Evolutionary conservation across 768 basidiomycete species (phyloP), one percentile per base, ranked within the genome.

Genomic region (Terana coerulea): DNA sequence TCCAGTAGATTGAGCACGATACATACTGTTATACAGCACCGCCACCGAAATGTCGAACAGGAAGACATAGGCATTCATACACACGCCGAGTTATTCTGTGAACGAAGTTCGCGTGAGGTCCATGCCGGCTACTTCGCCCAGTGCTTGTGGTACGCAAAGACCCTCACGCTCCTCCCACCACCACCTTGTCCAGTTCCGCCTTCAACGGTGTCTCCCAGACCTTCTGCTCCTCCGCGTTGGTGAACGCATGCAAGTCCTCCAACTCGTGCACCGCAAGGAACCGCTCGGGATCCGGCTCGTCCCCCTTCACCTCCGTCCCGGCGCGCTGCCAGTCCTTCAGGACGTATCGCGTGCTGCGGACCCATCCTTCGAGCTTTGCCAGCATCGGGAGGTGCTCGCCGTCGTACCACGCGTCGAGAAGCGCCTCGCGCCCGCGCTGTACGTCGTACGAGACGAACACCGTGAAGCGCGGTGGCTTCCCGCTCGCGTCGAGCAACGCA

Each of bases 241-340:
- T 54, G 45, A 75, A 70, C 22, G 67, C 70, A 0, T 56, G 60
- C 15, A 55, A 48, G 12, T 61, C 61, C 19, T 59, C 64, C 68
- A 71, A 78, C 45, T 74, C 75, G 65, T 78, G 74, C 40, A 76
- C 55, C 22, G 75, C 71, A 25, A 78, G 64, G 60, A 73, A 75
- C 35, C 59, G 62, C 22, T 72, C 71, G 11, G 61, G 51, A 53
- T 30, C 36, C 59, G 28, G 50, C 50, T 36, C 47, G 47, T 30
- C 51, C 57, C 17, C 64, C 53, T 35, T 57, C 45, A 26, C 69
- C 24, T 53, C 59, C 21, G 55, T 59, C 25, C 62, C 66, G 28
- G 50, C 43, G 42, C 53, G 45, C 22, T 52, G 51, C 48, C 53
- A 54, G 11, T 63, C 61, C 54, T 54, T 58, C 25, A 77, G 64